These are phyloP conservation scores for Tremellales sp. DNA, from an alignment of 1,284 basidiomycete genomes.

Conservation along the genomic window DNA sequence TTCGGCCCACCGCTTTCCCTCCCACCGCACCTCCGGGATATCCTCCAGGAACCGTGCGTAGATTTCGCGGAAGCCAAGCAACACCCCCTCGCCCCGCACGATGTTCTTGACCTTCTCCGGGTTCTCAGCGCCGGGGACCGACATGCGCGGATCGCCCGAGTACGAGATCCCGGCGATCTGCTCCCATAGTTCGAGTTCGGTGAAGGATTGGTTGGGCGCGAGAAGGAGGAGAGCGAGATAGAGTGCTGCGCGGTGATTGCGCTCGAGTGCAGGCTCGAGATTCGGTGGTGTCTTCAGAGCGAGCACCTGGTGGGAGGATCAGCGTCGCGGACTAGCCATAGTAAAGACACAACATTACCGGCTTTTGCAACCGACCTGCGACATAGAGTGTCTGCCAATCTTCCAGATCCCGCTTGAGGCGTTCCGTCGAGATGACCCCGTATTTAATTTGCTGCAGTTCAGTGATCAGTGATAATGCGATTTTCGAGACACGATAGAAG, in stretches of 20 bases:
- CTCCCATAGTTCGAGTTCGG: slow-evolving; percentile 78
- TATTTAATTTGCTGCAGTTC: slow-evolving; percentile 81
- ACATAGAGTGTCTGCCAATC: slow-evolving; percentile 94
- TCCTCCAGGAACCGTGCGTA: slow-evolving; percentile 77
- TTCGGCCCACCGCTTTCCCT: slow-evolving; percentile 16
- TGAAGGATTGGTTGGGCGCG: slow-evolving; percentile 55
- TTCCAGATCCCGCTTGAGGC: slow-evolving; percentile 80
- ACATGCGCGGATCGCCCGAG: slow-evolving; percentile 82
- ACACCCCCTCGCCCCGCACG: slow-evolving; percentile 64
- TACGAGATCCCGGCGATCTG: slow-evolving; percentile 85
- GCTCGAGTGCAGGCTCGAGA: slow-evolving; percentile 85
- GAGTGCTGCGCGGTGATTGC: slow-evolving; percentile 86
- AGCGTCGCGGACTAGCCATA: not conserved
- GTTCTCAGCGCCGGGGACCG: slow-evolving; percentile 84
- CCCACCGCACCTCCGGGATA: slow-evolving; percentile 39
- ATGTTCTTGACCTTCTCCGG: slow-evolving; percentile 91
- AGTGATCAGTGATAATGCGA: not conserved
- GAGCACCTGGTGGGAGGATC: slow-evolving; percentile 53
- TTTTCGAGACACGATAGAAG: not conserved
- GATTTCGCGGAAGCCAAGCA: slow-evolving; percentile 76
- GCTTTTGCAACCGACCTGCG: slow-evolving; percentile 96
- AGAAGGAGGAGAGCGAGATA: slow-evolving; percentile 69
- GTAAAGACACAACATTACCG: slow-evolving; percentile 44
- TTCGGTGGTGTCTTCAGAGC: slow-evolving; percentile 83
- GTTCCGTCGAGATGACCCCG: slow-evolving; percentile 89